A percentile compares a stretch with the other conserved stretches of the same genome.
phyloP scores from a whole-genome alignment of 2,329 filamentous ascomycete genomes.

The Sclerotinia trifoliorum region DNA sequence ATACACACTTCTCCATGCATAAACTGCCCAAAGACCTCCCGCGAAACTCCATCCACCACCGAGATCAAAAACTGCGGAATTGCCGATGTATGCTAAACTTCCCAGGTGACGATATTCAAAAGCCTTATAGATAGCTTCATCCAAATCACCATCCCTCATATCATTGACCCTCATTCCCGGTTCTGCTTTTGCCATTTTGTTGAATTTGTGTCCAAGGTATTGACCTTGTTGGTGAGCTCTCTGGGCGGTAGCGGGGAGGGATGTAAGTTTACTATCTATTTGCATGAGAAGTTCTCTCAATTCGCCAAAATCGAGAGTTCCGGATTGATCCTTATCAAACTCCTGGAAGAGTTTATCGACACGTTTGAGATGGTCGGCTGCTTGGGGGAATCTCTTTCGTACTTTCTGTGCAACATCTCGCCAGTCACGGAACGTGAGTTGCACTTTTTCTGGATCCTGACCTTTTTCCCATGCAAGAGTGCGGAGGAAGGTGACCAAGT shows the following conservation, averaged over 20 bases:
- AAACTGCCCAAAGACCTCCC: constrained; percentile 88
- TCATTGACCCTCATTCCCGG: constrained; percentile 77
- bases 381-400: constrained; percentile 86
- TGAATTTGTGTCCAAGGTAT: constrained; percentile 92
- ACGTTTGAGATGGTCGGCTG: constrained; percentile 79
- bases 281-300: constrained; percentile 83
- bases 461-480: constrained; percentile 89
- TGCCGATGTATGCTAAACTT: constrained; percentile 90
- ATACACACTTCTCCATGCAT: constrained; percentile 94
- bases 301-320: constrained; percentile 92
- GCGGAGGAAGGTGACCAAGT: constrained; percentile 86
- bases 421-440: constrained; percentile 88
- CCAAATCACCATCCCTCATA: constrained; percentile 82
- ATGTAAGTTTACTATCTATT: constrained; percentile 93
- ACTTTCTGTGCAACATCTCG: constrained; percentile 78
- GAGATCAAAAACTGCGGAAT: constrained; percentile 92
- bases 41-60: constrained; percentile 72
- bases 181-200: constrained; percentile 77
- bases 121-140: constrained; percentile 87
- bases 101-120: constrained; percentile 94
- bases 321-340: constrained; percentile 90
- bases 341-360: constrained; percentile 87
- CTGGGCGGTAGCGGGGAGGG: constrained; percentile 90
- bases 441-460: constrained; percentile 82
- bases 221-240: constrained; percentile 93